These are phyloP conservation scores for Avena atlantica DNA, from an alignment of 176 grass and related monocot genomes.

Conservation along the genomic window DNA sequence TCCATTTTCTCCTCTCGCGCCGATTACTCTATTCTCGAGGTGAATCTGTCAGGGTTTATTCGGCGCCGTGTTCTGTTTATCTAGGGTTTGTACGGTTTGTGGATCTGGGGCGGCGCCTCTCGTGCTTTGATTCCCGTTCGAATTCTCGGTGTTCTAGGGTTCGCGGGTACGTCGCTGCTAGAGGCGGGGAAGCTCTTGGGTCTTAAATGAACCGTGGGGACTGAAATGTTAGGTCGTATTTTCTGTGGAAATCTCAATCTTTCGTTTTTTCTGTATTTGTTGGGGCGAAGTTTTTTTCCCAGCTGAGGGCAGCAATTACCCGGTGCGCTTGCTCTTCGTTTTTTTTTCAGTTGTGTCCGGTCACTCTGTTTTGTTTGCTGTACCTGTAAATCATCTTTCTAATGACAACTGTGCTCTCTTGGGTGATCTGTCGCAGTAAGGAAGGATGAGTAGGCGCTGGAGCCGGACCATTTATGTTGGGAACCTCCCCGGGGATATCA, in stretches of 20 bases:
- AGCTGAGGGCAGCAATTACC: not conserved
- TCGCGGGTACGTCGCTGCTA: not conserved
- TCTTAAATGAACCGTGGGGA: not conserved
- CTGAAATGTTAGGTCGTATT: not conserved
- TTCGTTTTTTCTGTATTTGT: not conserved
- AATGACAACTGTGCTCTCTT: not conserved
- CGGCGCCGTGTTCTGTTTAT: not conserved
- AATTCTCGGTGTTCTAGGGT: not conserved
- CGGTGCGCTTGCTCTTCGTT: not conserved
- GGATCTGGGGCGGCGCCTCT: constrained; percentile 13
- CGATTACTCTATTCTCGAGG: not conserved
- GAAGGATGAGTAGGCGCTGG: constrained; percentile 73
- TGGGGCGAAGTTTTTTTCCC: not conserved
- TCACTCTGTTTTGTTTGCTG: not conserved
- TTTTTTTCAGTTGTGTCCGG: not conserved
- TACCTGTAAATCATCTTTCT: not conserved
- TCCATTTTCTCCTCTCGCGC: not conserved
- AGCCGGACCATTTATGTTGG: constrained; percentile 78
- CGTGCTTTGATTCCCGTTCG: not conserved
- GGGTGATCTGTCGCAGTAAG: constrained; percentile 3
- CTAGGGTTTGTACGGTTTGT: not conserved
- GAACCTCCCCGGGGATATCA: constrained; percentile 84
- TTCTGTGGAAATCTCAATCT: not conserved
- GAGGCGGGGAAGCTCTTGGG: not conserved
- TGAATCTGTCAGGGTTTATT: not conserved